phyloP scores from a whole-genome alignment of 768 basidiomycete genomes.

The Mycena belliarum region DNA sequence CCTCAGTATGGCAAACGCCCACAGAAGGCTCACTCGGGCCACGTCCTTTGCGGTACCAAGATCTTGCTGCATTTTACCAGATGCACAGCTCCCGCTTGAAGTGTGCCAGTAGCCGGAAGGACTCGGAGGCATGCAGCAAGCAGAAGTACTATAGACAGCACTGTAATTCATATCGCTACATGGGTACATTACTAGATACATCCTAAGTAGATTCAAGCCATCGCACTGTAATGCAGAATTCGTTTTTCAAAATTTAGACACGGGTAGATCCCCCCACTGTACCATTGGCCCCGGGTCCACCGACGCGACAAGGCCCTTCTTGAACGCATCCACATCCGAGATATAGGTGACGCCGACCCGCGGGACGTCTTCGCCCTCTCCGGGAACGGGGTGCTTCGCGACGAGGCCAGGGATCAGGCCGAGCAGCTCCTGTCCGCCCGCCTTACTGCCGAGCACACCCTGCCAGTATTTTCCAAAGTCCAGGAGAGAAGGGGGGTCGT shows the following conservation, averaged over 20 bases:
- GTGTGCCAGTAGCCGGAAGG: too few relatives aligned
- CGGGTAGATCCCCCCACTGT: slow-evolving; percentile 73
- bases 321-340: slow-evolving; percentile 68
- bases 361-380: slow-evolving; percentile 48
- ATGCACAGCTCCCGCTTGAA: too few relatives aligned
- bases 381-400: slow-evolving; percentile 54
- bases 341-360: slow-evolving; percentile 59
- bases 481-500: slow-evolving; percentile 54
- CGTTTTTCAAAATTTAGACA: slow-evolving; percentile 48
- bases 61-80: background rate
- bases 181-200: background rate
- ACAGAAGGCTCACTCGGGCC: background rate
- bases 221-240: background rate
- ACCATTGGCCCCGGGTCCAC: slow-evolving; percentile 67
- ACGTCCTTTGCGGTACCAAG: background rate
- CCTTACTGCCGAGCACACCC: slow-evolving; percentile 40
- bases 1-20: background rate
- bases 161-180: background rate
- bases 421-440: slow-evolving; percentile 48
- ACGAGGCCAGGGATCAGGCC: slow-evolving; percentile 58
- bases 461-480: slow-evolving; percentile 72
- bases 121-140: too few relatives aligned
- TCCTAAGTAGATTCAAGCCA: background rate
- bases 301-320: slow-evolving; percentile 53
- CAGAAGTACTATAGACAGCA: too few relatives aligned